Conservation (phyloP, 108 stramenopile species). For the Conticribra guillardii region DNA sequence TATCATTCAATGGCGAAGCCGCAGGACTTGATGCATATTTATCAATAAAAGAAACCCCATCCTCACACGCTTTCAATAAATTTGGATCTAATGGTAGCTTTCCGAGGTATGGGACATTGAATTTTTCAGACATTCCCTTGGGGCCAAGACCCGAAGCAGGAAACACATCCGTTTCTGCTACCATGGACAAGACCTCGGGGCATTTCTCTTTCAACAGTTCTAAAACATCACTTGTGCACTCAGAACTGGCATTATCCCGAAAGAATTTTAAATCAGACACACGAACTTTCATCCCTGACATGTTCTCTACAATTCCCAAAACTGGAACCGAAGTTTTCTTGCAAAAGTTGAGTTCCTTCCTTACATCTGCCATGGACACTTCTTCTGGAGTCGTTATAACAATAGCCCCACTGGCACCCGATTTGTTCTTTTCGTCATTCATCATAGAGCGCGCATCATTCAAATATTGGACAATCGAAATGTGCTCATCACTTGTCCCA, state of each 20-base stretch:
- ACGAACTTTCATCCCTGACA: constrained; percentile 81
- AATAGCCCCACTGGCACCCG: constrained; percentile 76
- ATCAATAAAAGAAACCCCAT: constrained; percentile 81
- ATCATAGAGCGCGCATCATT: constrained; percentile 75
- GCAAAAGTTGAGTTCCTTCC: constrained; percentile 99
- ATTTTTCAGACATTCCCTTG: constrained; percentile 86
- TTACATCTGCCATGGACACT: constrained; percentile 97
- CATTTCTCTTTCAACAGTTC: constrained; percentile 65
- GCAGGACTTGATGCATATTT: constrained; percentile 59
- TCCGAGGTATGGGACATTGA: constrained; percentile 92
- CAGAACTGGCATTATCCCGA: constrained; percentile 30
- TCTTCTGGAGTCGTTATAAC: constrained; percentile 99
- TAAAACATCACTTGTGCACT: constrained; percentile 71
- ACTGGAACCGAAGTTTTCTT: constrained; percentile 93
- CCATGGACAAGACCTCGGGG: constrained; percentile 76
- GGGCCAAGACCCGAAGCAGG: constrained; percentile 77
- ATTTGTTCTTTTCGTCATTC: constrained; percentile 13
- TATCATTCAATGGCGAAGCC: constrained; percentile 59
- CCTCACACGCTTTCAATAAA: constrained; percentile 91
- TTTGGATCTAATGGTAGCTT: constrained; percentile 94
- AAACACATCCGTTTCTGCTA: constrained; percentile 79
- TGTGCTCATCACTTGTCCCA: constrained; percentile 99
- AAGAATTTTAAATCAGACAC: constrained; percentile 64
- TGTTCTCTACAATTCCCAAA: constrained; percentile 98
- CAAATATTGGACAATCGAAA: constrained; percentile 96